These are phyloP conservation scores for Selenicereus undatus DNA, from an alignment of 148 eudicot genomes.

Conservation along the genomic window DNA sequence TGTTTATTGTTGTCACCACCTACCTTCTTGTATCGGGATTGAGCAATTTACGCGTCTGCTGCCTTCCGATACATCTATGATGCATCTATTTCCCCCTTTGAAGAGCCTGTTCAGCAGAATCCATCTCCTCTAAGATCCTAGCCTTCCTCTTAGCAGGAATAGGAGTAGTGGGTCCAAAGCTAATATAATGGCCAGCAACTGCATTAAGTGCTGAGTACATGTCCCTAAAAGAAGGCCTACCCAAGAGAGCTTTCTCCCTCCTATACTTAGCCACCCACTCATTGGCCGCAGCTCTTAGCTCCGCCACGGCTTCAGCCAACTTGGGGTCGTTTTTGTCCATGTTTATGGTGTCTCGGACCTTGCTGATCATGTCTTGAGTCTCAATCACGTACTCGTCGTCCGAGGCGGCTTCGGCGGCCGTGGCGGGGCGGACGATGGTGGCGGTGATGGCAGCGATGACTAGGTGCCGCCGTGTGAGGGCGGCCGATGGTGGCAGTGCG, in stretches of 20 bases:
- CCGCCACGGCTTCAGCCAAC: conserved; percentile 71
- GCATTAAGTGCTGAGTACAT: conserved; percentile 94
- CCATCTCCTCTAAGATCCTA: conserved; percentile 87
- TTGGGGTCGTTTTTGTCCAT: conserved; percentile 68
- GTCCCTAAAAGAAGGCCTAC: conserved; percentile 72
- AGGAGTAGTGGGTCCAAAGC: conserved; percentile 84
- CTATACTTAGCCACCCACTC: conserved; percentile 97
- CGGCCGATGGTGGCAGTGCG: conserved; percentile 16
- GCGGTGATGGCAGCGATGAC: conserved; percentile 30
- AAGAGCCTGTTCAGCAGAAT: conserved; percentile 80
- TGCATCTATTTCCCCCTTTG: conserved; percentile 61
- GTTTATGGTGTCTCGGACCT: conserved; percentile 55
- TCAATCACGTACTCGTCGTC: conserved; percentile 89
- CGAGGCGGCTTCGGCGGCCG: conserved; percentile 42
- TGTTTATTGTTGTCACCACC: no score
- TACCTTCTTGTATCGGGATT: no score
- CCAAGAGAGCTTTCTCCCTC: conserved; percentile 70
- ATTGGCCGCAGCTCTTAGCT: conserved; percentile 68
- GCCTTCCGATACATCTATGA: neutral
- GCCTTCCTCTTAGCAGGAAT: conserved; percentile 77
- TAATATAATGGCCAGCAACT: conserved; percentile 88
- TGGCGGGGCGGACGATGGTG: conserved; percentile 24
- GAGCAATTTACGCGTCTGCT: no score
- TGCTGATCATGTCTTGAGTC: conserved; percentile 68
- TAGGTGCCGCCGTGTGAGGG: conserved; percentile 44